Base-by-base conservation (phyloP, 2,329 filamentous ascomycete species). In the Exophiala lecanii-corni region DNA sequence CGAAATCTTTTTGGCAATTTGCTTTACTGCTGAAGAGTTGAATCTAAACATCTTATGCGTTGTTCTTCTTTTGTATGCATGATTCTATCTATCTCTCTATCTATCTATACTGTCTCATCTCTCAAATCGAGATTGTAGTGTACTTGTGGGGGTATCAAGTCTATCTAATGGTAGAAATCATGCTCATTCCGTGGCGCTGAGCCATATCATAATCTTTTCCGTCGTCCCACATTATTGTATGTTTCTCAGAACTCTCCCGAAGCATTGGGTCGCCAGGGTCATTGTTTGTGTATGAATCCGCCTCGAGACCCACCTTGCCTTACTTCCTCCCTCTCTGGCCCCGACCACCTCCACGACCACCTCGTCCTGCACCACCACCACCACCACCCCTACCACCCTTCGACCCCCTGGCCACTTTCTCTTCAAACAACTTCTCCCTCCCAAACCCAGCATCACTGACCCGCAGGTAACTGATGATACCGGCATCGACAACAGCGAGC, bases 401-500 rank as follows among this genome's bases (percentile, higher is more conserved):
- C 39, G 66, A 67, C 5, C 53, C 52, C 0, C 61, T 60, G n/a
- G 49, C 50, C 13, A 47, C 42, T 34, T 55, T 55, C 36, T 57
- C 58, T 18, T 59, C 53, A 58, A 82, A 78, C 57, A 80, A 88
- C 26, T 68, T 79, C 63, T 94, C 88, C 50, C 79, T 76, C 0
- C 74, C 82, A 65, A 96, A 96, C 1, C 82, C 82, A 9, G 81
- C 81, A 68, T 97, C 89, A 1, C 78, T 80, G 45, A 96, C 74
- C 17, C 86, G 73, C 57, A 96, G 72, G 61, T 91, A 97, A 62
- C 91, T 97, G 34, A 89, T 84, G 16, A 97, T 75, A 0, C 92
- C 92, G 50, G 88, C 78, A 61, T 97, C 92, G 23, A 96, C 89
- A 2, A 97, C 78, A 0, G 89, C 92, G 17, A 98, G 62, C 23